Percentiles rank a stretch among this genome's conserved stretches.
These are phyloP conservation scores for Thelonectria discophora DNA, from an alignment of 2,329 filamentous ascomycete species.

Conservation along the genomic window DNA sequence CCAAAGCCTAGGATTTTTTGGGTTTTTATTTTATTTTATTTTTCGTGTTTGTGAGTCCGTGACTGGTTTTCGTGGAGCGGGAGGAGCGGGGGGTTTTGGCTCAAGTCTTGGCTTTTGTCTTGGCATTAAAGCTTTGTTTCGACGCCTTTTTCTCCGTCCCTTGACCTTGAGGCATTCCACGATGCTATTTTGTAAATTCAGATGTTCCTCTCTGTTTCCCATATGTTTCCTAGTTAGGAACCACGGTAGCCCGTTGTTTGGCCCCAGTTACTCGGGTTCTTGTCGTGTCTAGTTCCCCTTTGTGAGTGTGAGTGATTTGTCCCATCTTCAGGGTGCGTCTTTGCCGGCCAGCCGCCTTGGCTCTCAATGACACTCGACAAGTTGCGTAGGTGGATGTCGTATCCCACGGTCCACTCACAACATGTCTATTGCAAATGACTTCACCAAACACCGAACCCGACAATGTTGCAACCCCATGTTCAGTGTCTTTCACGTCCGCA, in stretches of 20 bases:
- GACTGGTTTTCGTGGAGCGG: too few species aligned
- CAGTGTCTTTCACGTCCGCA: not conserved
- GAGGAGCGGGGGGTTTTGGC: conserved; percentile 6
- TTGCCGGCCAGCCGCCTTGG: not conserved
- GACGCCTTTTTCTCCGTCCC: conserved; percentile 16
- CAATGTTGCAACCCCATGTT: not conserved
- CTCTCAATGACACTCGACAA: not conserved
- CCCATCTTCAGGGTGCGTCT: not conserved
- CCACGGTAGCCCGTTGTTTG: not conserved
- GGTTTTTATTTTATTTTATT: too few species aligned
- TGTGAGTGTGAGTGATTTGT: not conserved
- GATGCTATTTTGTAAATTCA: conserved; percentile 1
- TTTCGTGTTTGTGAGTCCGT: too few species aligned
- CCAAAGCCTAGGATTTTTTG: not conserved
- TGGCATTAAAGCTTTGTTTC: conserved; percentile 39
- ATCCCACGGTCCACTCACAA: not conserved
- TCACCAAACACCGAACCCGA: not conserved
- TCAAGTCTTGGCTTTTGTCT: conserved; percentile 36
- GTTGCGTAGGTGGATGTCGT: not conserved
- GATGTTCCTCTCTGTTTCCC: not conserved
- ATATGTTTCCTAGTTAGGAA: not conserved
- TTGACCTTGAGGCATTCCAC: not conserved
- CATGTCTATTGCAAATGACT: not conserved
- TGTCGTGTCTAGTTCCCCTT: not conserved
- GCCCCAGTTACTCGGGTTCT: not conserved